Conservation (phyloP, 2,329 filamentous ascomycete genomes). For the Raffaelea albimanens region DNA sequence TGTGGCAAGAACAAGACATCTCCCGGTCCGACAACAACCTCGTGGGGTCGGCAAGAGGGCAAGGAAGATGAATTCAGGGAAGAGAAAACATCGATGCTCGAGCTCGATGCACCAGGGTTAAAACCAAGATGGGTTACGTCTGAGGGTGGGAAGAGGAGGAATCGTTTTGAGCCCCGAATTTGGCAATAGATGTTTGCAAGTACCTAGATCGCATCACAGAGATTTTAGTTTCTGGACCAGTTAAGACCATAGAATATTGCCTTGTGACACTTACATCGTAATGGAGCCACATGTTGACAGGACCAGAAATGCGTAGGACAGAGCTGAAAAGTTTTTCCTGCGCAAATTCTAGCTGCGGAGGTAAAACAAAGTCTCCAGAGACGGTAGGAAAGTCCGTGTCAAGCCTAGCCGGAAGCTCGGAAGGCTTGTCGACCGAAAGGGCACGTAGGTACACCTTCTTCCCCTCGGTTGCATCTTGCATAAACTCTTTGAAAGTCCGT, state of each 20-base stretch:
- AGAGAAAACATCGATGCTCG: conserved; percentile 62
- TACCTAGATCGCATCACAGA: conserved; percentile 37
- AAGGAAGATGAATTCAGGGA: conserved; percentile 30
- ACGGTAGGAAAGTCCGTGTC: conserved; percentile 62
- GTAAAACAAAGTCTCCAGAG: conserved; percentile 60
- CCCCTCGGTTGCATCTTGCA: conserved; percentile 49
- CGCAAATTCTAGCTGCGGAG: conserved; percentile 49
- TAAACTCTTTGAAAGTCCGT: conserved; percentile 57
- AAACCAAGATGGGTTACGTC: conserved; percentile 64
- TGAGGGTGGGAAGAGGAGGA: conserved; percentile 68
- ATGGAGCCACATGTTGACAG: conserved; percentile 81
- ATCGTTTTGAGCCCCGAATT: conserved; percentile 60
- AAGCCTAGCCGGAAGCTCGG: conserved; percentile 60
- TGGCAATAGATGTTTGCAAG: conserved; percentile 85
- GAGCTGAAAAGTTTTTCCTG: conserved; percentile 63
- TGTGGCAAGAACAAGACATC: conserved; percentile 75
- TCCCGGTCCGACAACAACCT: conserved; percentile 57
- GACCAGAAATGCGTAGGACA: conserved; percentile 68
- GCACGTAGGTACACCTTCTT: conserved; percentile 68
- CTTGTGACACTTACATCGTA: conserved; percentile 61
- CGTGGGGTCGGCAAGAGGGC: conserved; percentile 49
- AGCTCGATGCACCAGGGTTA: conserved; percentile 70
- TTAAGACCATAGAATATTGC: no score
- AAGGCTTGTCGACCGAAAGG: conserved; percentile 59
- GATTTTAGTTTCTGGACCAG: background rate